Percentiles rank a stretch among this genome's conserved stretches.
Evolutionary conservation across 805 yeast genomes (phyloP).

Genomic region (Hanseniaspora pseudoguilliermondii): DNA sequence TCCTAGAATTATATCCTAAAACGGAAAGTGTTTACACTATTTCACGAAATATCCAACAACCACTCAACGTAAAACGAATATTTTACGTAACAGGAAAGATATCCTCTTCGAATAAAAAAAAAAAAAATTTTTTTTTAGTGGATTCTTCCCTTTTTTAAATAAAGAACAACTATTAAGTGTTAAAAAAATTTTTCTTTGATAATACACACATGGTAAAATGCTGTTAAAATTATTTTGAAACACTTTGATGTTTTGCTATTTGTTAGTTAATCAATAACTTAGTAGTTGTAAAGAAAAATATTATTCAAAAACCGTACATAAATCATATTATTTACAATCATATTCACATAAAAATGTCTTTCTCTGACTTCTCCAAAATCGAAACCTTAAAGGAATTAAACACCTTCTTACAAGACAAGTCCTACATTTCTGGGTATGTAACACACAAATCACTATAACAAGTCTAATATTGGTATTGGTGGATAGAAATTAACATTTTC

Average conservation of each 20-base stretch:
- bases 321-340: conserved; percentile 10
- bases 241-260: too few relatives aligned
- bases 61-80: background rate
- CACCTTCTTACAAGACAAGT: conserved; percentile 79
- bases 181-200: too few relatives aligned
- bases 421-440: conserved; percentile 92
- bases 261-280: too few relatives aligned
- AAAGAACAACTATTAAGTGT: too few relatives aligned
- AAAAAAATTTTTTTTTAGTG: too few relatives aligned
- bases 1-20: background rate
- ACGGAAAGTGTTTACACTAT: background rate
- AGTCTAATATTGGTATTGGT: too few relatives aligned
- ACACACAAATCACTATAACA: background rate
- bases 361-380: conserved; percentile 67
- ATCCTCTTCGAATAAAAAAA: too few relatives aligned
- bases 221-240: too few relatives aligned
- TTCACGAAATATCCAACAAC: background rate
- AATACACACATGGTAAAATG: too few relatives aligned
- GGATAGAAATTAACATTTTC: background rate
- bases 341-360: conserved; percentile 40
- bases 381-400: conserved; percentile 64
- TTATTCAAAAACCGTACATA: background rate
- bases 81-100: background rate
- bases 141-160: too few relatives aligned
- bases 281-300: background rate